phyloP scores from a whole-genome alignment of 2,329 filamentous ascomycete genomes.

The Fusarium dlaminii region DNA sequence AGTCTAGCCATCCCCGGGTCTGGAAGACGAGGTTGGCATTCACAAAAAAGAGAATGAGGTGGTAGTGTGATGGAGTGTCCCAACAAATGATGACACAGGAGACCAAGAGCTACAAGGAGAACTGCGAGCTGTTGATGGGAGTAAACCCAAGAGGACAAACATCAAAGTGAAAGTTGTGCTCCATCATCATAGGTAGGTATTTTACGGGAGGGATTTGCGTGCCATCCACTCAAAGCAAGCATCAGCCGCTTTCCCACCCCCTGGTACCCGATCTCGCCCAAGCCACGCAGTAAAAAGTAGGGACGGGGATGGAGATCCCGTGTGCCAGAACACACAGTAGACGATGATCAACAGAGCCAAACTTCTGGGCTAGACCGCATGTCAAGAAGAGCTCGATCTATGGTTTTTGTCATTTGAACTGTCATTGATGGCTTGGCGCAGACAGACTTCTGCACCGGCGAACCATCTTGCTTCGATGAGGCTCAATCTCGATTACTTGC shows the following conservation, averaged over 20 bases:
- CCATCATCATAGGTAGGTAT: slow-evolving; percentile 1
- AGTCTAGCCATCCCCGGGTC: slow-evolving; percentile 30
- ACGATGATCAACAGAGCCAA: slow-evolving; percentile 31
- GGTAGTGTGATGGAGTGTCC: slow-evolving; percentile 16
- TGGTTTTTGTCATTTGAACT: neutral
- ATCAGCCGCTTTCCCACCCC: slow-evolving; percentile 34
- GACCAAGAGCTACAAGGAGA: slow-evolving; percentile 21
- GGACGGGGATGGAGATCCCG: slow-evolving; percentile 41
- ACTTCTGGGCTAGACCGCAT: slow-evolving; percentile 4
- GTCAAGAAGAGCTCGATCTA: neutral
- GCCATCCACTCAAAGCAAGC: slow-evolving; percentile 26
- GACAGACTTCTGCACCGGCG: slow-evolving; percentile 3
- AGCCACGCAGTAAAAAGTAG: slow-evolving; percentile 39
- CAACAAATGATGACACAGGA: neutral
- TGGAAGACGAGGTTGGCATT: slow-evolving; percentile 5
- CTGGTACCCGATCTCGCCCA: slow-evolving; percentile 42
- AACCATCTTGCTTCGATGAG: neutral
- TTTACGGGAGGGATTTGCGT: slow-evolving; percentile 37
- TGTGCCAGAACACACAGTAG: slow-evolving; percentile 34
- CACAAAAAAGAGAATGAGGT: neutral
- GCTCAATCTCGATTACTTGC: slow-evolving; percentile 5
- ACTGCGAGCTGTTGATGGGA: neutral
- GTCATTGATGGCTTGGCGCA: neutral
- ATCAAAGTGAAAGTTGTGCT: slow-evolving; percentile 4
- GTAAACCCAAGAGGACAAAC: slow-evolving; percentile 1